A percentile compares a stretch with the other conserved stretches of the same genome.
Evolutionary conservation across 2,329 filamentous ascomycete genomes (phyloP).

Genomic region (Claviceps lovelessii): DNA sequence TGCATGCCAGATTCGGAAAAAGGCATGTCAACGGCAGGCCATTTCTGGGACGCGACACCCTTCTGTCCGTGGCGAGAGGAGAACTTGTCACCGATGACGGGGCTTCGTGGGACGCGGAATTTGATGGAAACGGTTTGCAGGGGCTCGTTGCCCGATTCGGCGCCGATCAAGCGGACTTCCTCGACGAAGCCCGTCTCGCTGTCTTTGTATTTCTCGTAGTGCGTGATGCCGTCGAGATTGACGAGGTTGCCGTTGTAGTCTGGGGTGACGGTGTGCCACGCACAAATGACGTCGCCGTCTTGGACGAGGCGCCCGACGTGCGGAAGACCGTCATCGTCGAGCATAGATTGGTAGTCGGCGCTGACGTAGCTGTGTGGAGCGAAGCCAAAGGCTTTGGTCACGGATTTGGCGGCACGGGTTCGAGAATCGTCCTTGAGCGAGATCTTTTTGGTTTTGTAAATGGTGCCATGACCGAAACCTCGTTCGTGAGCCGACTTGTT

Average conservation of each 20-base stretch:
- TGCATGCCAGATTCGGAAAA: constrained; percentile 95
- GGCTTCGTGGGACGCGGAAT: constrained; percentile 76
- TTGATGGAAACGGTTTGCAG: constrained; percentile 85
- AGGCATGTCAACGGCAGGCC: constrained; percentile 86
- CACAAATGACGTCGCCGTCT: constrained; percentile 73
- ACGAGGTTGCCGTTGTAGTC: constrained; percentile 66
- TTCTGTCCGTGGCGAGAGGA: constrained; percentile 97
- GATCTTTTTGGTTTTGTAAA: constrained; percentile 95
- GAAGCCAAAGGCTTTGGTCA: constrained; percentile 81
- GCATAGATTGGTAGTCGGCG: constrained; percentile 51
- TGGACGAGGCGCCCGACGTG: constrained; percentile 62
- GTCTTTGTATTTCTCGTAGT: constrained; percentile 92
- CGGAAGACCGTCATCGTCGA: constrained; percentile 82
- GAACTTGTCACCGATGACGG: constrained; percentile 96
- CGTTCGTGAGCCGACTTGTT: constrained; percentile 95
- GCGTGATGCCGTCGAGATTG: constrained; percentile 74
- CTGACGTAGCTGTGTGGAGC: constrained; percentile 62
- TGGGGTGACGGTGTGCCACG: constrained; percentile 75
- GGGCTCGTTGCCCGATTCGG: constrained; percentile 68
- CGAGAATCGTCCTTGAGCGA: constrained; percentile 67
- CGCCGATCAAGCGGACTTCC: constrained; percentile 80
- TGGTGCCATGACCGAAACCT: constrained; percentile 87
- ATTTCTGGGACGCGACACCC: constrained; percentile 91
- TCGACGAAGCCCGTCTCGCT: constrained; percentile 77
- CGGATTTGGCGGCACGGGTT: constrained; percentile 49